Conservation (phyloP, 495 filamentous ascomycete genomes). For the Aspergillus asperescens region DNA sequence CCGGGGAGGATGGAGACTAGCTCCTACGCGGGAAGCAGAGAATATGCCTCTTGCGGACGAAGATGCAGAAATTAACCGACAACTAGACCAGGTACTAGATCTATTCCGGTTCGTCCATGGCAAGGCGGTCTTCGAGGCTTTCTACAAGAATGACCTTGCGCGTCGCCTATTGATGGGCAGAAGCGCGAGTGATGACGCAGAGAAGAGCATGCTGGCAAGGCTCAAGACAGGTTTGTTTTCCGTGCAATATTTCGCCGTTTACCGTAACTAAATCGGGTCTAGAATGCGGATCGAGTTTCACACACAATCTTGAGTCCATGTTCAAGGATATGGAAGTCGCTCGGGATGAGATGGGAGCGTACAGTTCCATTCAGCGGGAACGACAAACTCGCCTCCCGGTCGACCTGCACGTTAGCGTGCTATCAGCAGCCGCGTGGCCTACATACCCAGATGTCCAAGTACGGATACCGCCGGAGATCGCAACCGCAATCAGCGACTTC, state of each 20-base stretch:
- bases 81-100: slow-evolving; percentile 85
- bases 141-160: slow-evolving; percentile 96
- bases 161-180: slow-evolving; percentile 81
- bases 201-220: slow-evolving; percentile 87
- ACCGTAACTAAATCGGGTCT: slow-evolving; percentile 3
- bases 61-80: slow-evolving; percentile 80
- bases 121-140: slow-evolving; percentile 96
- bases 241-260: background rate
- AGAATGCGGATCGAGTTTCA: slow-evolving; percentile 92
- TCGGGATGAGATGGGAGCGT: slow-evolving; percentile 75
- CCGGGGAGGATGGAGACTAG: slow-evolving; percentile 75
- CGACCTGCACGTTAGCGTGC: slow-evolving; percentile 80
- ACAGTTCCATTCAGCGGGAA: slow-evolving; percentile 53
- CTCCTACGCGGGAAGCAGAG: slow-evolving; percentile 37
- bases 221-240: slow-evolving; percentile 63
- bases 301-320: slow-evolving; percentile 96
- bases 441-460: slow-evolving; percentile 78
- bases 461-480: slow-evolving; percentile 66
- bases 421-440: slow-evolving; percentile 87
- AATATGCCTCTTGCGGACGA: slow-evolving; percentile 67
- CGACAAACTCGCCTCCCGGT: slow-evolving; percentile 48
- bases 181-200: slow-evolving; percentile 89
- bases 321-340: slow-evolving; percentile 95
- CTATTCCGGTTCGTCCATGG: slow-evolving; percentile 96
- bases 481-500: slow-evolving; percentile 63